Evolutionary conservation across 306 rosid genomes (phyloP), one percentile per base, ranked within the genome.

Genomic region (Dryas alaskensis): DNA sequence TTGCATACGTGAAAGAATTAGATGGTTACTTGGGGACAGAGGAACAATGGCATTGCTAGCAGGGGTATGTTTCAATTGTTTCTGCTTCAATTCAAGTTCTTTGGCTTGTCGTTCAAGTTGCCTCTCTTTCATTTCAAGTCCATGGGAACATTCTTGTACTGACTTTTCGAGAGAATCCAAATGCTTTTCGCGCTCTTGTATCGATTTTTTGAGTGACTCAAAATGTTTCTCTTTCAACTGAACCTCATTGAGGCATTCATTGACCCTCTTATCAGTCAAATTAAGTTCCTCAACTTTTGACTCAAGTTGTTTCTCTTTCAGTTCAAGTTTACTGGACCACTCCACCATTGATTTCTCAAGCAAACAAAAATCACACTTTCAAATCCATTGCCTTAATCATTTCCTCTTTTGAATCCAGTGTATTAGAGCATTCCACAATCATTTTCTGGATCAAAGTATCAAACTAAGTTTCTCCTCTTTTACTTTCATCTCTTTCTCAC

Each of bases 41-140:
- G 37, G 37, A 31, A 31, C 37, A 31, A 31, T 31, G 37, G 37
- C 37, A 31, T 31, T 31, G 37, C 37, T 31, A 31, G 37, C 37
- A 31, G 37, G 37, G 37, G 37, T 31, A 31, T 2, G 37, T 31
- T 31, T 2, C 37, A n/a, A 57, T 46, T 77, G 82, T 57, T 39
- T 78, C 65, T 48, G 79, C 46, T 43, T 67, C 13, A 14, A 67
- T 31, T 77, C 78, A 55, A 81, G 49, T 60, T 81, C 74, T 62
- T 4, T 80, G 43, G 39, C 63, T 48, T 37, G 42, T 55, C 19
- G 64, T 52, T 67, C 65, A 25, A 72, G 40, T 60, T 50, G 73
- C 61, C 53, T 78, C 63, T 61, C 80, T 47, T 49, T 63, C 10
- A 11, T 65, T 27, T 80, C 76, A 59, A 82, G 65, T 58, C 81